These are phyloP conservation scores for Cercophora newfieldiana DNA, from an alignment of 495 filamentous ascomycete genomes.

Conservation along the genomic window DNA sequence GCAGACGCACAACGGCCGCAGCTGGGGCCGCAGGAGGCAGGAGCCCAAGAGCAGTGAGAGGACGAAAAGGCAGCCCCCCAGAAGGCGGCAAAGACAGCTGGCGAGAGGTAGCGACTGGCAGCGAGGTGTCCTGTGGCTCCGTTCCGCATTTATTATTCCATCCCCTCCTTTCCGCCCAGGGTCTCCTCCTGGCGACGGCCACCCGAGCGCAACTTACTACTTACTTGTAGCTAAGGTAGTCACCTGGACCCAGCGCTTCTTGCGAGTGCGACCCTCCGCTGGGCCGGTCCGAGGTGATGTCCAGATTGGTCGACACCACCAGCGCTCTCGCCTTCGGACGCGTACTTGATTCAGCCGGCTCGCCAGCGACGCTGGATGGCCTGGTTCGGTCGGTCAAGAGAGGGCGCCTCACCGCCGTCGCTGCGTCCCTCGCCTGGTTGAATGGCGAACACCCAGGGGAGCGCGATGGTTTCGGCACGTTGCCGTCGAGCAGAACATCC, in stretches of 20 bases:
- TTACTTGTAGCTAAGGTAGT: no score
- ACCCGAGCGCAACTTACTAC: neutral
- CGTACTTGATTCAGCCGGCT: neutral
- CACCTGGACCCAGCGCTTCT: neutral
- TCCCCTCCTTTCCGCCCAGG: neutral
- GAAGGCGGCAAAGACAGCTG: neutral
- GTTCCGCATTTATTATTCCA: neutral
- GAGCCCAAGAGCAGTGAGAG: conserved; percentile 3
- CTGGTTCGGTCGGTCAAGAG: no score
- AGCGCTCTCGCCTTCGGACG: neutral
- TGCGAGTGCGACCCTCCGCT: neutral
- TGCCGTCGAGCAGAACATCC: no score
- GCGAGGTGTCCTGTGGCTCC: neutral
- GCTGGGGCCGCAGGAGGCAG: conserved; percentile 31
- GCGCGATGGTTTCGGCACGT: no score
- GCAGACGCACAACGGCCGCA: conserved; percentile 27
- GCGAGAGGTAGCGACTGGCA: neutral
- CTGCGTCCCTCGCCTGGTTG: no score
- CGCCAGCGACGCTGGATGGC: neutral
- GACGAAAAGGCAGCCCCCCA: neutral
- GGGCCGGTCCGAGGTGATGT: neutral
- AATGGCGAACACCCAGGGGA: no score
- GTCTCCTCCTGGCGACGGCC: neutral
- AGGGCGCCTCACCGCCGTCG: no score
- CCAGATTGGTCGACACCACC: conserved; percentile 3